Evolutionary conservation across 2,329 filamentous ascomycete genomes (phyloP), one percentile per base, ranked within the genome.

Genomic region (Aspergillus niger): DNA sequence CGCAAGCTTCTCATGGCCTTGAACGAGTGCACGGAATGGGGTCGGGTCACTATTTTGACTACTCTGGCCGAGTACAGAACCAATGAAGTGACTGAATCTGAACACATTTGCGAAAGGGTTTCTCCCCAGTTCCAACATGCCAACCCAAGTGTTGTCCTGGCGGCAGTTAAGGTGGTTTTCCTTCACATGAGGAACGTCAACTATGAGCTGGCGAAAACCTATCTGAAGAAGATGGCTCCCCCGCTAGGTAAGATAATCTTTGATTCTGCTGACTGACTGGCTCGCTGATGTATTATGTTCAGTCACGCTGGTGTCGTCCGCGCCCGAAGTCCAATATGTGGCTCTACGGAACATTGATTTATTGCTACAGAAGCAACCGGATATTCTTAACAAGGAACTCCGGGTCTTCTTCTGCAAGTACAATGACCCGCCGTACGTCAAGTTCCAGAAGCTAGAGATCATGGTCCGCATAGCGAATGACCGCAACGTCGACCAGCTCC

Each of bases 351-450:
- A 99, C 76, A 99, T 99, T 71, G 95, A 99, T 69, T 86, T 99
- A 36, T 83, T 99, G 5, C 84, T 99, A 26, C 95, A 99, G 77
- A 95, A 96, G 69, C 94, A 97, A 76, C 92, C 95, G 10, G 93
- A 97, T 68, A 97, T 99, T 58, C 84, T 99, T 8, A 96, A 91
- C 83, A 98, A 98, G 77, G 95, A 99, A 77, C 87, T 99, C 71
- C 88, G 95, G 48, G 95, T 99, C 8, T 99, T 99, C 81, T 99
- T 99, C 81, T 99, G 95, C 89, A 99, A 99, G 80, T 99, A 99
- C 81, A 98, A 98, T 74, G 95, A 99, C 69, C 94, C 95, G 1
- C 92, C 92, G 22, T 99, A 99, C 75, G 89, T 99, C 70, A 99
- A 99, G 78, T 87, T 99, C 62, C 91, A 97, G 74, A 99, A 99